A percentile compares a stretch with the other conserved stretches of the same genome.
These are phyloP conservation scores for Asterophora parasitica DNA, from an alignment of 768 basidiomycete species.

Conservation along the genomic window DNA sequence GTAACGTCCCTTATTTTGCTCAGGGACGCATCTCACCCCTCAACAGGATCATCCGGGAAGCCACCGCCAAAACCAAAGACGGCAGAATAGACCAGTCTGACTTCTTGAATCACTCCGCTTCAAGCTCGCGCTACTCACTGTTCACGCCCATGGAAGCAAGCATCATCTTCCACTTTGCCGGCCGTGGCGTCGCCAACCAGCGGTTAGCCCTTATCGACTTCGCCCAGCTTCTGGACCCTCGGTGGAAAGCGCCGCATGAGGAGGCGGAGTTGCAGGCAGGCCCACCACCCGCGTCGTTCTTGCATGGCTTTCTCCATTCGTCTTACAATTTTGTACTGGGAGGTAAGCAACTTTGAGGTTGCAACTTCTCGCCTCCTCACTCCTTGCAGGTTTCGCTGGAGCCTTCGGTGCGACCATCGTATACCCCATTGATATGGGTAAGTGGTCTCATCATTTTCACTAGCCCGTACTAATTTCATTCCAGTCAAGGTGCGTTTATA, in stretches of 20 bases:
- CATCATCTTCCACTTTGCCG: slow-evolving; percentile 97
- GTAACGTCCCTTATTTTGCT: not conserved
- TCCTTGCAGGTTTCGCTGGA: slow-evolving; percentile 73
- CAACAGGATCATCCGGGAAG: slow-evolving; percentile 79
- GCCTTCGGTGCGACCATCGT: slow-evolving; percentile 96
- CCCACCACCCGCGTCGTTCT: slow-evolving; percentile 33
- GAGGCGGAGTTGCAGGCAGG: slow-evolving; percentile 32
- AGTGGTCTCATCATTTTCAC: slow-evolving; percentile 25
- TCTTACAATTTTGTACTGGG: slow-evolving; percentile 87
- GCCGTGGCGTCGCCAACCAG: slow-evolving; percentile 64
- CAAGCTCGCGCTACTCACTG: slow-evolving; percentile 85
- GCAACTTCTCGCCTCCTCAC: slow-evolving; percentile 14
- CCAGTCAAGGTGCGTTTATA: slow-evolving; percentile 64
- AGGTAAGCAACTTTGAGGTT: slow-evolving; percentile 35
- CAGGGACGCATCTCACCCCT: slow-evolving; percentile 7
- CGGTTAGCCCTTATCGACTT: slow-evolving; percentile 87
- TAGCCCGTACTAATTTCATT: slow-evolving; percentile 11
- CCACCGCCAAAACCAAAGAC: slow-evolving; percentile 86
- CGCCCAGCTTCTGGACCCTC: slow-evolving; percentile 86
- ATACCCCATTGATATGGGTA: slow-evolving; percentile 92
- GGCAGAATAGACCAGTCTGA: slow-evolving; percentile 95
- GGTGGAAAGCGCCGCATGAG: slow-evolving; percentile 73
- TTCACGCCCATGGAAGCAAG: slow-evolving; percentile 99
- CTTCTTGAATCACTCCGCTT: slow-evolving; percentile 85
- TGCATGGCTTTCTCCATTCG: slow-evolving; percentile 61